These are phyloP conservation scores for Lipomyces japonicus DNA, from an alignment of 805 yeast species.

Conservation along the genomic window DNA sequence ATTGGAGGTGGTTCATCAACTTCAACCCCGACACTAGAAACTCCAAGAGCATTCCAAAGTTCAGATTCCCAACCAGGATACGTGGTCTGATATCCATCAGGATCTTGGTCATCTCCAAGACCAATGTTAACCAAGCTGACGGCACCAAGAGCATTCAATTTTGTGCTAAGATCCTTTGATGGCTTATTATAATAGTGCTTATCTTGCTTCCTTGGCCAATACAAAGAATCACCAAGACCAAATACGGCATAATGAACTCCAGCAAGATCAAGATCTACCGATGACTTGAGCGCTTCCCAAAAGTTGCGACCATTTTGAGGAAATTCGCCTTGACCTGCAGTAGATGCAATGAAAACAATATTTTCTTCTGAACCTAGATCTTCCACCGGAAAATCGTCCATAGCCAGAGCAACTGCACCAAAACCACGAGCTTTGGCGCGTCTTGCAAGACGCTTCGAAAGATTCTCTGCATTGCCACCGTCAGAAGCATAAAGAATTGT, in stretches of 20 bases:
- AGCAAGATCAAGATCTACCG: constrained; percentile 63
- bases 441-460: constrained; percentile 73
- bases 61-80: constrained; percentile 79
- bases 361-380: constrained; percentile 69
- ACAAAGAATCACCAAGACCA: constrained; percentile 77
- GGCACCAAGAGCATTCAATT: constrained; percentile 68
- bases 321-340: constrained; percentile 85
- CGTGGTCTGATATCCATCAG: constrained; percentile 93
- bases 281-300: constrained; percentile 65
- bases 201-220: constrained; percentile 98
- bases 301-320: constrained; percentile 75
- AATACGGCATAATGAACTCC: constrained; percentile 58
- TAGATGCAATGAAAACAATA: constrained; percentile 65
- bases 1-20: constrained; percentile 88
- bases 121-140: constrained; percentile 71
- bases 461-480: constrained; percentile 80
- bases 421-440: constrained; percentile 79
- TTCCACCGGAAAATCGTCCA: constrained; percentile 70
- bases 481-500: constrained; percentile 85
- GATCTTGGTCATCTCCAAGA: constrained; percentile 95
- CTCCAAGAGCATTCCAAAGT: constrained; percentile 86
- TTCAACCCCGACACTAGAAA: constrained; percentile 71
- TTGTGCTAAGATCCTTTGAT: constrained; percentile 63
- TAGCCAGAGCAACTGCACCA: constrained; percentile 58
- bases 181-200: constrained; percentile 93